Conservation (phyloP, 768 basidiomycete species). For the Xanthoconium stramineum region DNA sequence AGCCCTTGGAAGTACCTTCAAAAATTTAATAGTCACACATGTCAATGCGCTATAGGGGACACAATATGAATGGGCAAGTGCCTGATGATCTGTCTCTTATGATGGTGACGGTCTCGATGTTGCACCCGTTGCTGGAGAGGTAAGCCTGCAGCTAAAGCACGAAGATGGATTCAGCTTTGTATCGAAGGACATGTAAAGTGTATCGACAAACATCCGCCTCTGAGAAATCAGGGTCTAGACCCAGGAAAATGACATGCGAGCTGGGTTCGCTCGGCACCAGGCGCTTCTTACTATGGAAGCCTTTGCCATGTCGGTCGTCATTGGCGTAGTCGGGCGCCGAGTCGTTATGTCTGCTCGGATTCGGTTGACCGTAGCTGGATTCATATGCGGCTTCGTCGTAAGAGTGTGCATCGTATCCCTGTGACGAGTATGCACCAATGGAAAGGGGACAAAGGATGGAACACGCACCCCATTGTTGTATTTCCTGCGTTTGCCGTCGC, state of each 20-base stretch:
- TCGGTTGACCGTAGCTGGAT: conserved; percentile 27
- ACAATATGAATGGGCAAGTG: conserved; percentile 80
- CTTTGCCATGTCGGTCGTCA: conserved; percentile 45
- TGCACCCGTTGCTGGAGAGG: conserved; percentile 68
- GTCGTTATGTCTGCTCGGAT: conserved; percentile 29
- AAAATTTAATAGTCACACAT: conserved; percentile 62
- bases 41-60: conserved; percentile 69
- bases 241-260: conserved; percentile 93
- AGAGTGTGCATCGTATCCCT: conserved; percentile 53
- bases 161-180: conserved; percentile 35
- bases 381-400: conserved; percentile 49
- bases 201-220: conserved; percentile 82
- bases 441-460: not conserved
- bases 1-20: conserved; percentile 91
- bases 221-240: conserved; percentile 86
- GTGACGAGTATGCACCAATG: conserved; percentile 12
- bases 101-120: conserved; percentile 86
- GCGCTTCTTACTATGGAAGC: conserved; percentile 64
- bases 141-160: conserved; percentile 70
- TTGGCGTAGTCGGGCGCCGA: conserved; percentile 46
- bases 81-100: conserved; percentile 97
- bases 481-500: conserved; percentile 77
- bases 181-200: conserved; percentile 34
- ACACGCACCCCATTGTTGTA: conserved; percentile 68
- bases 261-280: conserved; percentile 82